Conservation (phyloP, 768 basidiomycete species). For the Pisolithus tinctorius region DNA sequence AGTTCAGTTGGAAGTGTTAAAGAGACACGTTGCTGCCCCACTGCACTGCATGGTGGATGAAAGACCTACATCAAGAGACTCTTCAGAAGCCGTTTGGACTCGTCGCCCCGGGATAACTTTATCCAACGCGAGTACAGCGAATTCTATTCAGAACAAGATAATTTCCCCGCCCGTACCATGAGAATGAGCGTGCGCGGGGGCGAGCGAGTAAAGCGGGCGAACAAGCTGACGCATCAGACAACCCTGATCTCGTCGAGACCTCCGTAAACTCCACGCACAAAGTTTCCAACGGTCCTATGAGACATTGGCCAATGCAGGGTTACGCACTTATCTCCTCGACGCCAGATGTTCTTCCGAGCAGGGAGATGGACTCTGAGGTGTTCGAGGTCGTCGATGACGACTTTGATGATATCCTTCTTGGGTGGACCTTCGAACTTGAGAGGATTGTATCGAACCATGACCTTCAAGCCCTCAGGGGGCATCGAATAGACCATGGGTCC, state of each 20-base stretch:
- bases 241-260: background rate
- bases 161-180: background rate
- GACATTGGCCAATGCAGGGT: conserved; percentile 21
- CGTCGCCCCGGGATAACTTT: conserved; percentile 17
- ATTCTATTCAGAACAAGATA: conserved; percentile 7
- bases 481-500: too few species aligned
- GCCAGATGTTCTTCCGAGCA: conserved; percentile 21
- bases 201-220: background rate
- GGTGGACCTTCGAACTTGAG: background rate
- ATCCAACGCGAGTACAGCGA: conserved; percentile 20
- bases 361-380: conserved; percentile 25
- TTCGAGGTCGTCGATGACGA: conserved; percentile 22
- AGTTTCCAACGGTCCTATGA: background rate
- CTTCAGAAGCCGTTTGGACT: conserved; percentile 17
- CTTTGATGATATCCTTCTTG: conserved; percentile 8
- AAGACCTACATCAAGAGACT: conserved; percentile 24
- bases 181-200: background rate
- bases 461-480: background rate
- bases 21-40: background rate
- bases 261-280: conserved; percentile 4
- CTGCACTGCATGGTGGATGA: background rate
- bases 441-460: background rate
- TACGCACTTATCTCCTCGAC: conserved; percentile 11
- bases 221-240: too few species aligned
- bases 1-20: background rate